These are phyloP conservation scores for Simmondsia chinensis DNA, from an alignment of 148 eudicot species.

Conservation along the genomic window DNA sequence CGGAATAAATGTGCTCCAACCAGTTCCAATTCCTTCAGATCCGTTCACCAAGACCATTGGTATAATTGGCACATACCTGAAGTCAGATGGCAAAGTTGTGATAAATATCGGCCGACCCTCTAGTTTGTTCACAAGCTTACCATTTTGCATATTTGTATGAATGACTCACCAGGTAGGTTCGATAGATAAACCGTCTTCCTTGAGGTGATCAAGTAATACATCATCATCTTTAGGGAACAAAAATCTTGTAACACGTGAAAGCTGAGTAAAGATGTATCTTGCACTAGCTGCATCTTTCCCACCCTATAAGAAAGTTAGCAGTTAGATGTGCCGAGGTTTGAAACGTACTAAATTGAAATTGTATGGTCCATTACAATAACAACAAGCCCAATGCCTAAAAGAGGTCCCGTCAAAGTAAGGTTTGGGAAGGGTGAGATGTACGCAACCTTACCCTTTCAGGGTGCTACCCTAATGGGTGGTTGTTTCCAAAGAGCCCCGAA, in stretches of 20 bases:
- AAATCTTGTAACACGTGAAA: constrained; percentile 47
- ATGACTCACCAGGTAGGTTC: constrained; percentile 76
- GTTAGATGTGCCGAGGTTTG: background rate
- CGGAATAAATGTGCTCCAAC: constrained; percentile 90
- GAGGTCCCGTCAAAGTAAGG: too few species aligned
- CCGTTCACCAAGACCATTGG: constrained; percentile 94
- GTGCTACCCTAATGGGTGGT: too few species aligned
- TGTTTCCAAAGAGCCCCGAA: too few species aligned
- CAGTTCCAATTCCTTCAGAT: constrained; percentile 98
- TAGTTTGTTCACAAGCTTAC: background rate
- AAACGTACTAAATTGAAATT: background rate
- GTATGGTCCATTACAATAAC: background rate
- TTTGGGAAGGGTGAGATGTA: too few species aligned
- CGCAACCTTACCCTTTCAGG: too few species aligned
- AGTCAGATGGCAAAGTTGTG: background rate
- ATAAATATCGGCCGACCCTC: too few species aligned
- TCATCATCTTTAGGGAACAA: constrained; percentile 85
- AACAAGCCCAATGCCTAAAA: too few species aligned
- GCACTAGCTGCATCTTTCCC: constrained; percentile 96
- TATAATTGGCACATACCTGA: constrained; percentile 80
- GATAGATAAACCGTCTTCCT: constrained; percentile 79
- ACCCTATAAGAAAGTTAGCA: constrained; percentile 46
- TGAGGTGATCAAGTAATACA: constrained; percentile 55
- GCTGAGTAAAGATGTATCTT: constrained; percentile 66
- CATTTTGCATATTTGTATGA: background rate